A percentile compares a stretch with the other conserved stretches of the same genome.
These are phyloP conservation scores for Fonsecaea multimorphosa DNA, from an alignment of 2,329 filamentous ascomycete genomes.

Conservation along the genomic window DNA sequence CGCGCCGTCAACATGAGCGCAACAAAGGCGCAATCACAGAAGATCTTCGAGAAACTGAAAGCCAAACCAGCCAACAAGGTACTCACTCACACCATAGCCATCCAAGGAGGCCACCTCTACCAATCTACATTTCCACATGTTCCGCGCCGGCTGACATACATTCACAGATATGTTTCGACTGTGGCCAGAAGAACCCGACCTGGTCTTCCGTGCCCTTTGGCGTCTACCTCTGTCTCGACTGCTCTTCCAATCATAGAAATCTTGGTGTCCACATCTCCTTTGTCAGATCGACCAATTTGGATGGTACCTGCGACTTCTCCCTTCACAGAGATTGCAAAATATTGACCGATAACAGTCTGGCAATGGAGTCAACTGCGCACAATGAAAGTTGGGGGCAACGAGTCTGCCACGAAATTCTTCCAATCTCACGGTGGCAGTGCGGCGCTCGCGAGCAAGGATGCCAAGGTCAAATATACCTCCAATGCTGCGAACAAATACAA, in stretches of 20 bases:
- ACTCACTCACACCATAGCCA: conserved; percentile 34
- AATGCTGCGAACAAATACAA: conserved; percentile 96
- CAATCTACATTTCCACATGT: conserved; percentile 25
- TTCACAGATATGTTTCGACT: conserved; percentile 92
- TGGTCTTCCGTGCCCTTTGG: conserved; percentile 98
- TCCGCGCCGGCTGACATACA: conserved; percentile 21
- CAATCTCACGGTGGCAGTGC: conserved; percentile 94
- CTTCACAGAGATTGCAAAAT: conserved; percentile 1
- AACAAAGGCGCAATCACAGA: conserved; percentile 92
- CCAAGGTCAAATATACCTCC: conserved; percentile 95
- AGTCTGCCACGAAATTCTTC: conserved; percentile 98
- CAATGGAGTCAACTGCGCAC: conserved; percentile 97
- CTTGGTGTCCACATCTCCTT: conserved; percentile 99
- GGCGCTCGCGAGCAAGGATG: conserved; percentile 92
- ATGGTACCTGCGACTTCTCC: conserved; percentile 70
- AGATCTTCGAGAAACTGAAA: conserved; percentile 98
- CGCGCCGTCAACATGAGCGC: conserved; percentile 63
- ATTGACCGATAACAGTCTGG: conserved; percentile 70
- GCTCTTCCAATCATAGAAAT: conserved; percentile 95
- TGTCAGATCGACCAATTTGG: conserved; percentile 96
- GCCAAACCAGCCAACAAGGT: conserved; percentile 94
- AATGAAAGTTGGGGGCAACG: conserved; percentile 99
- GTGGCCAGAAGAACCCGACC: conserved; percentile 94
- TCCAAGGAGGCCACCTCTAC: conserved; percentile 38
- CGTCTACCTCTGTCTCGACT: conserved; percentile 98